phyloP scores from a whole-genome alignment of 2,329 filamentous ascomycete species.

The Aspergillus ustus region DNA sequence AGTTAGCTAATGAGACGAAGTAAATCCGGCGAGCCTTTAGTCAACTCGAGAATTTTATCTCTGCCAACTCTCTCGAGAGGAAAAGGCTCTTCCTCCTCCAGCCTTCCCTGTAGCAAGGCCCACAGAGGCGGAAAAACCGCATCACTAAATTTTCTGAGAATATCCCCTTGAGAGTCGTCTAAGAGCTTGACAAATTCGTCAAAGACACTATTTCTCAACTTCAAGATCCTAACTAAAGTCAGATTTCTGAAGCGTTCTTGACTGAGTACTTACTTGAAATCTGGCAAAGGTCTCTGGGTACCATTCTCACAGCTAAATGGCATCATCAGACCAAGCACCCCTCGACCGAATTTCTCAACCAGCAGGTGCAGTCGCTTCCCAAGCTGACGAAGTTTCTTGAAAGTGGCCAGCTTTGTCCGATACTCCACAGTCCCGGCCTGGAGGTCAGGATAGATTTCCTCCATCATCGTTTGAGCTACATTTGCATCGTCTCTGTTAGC shows the following conservation, averaged over 20 bases:
- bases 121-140: neutral
- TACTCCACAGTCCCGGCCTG: neutral
- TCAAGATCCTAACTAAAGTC: neutral
- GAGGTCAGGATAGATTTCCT: constrained; percentile 10
- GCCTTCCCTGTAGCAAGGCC: neutral
- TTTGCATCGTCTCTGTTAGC: constrained; percentile 8
- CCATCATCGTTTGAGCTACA: constrained; percentile 11
- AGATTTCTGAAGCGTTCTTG: neutral
- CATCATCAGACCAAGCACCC: constrained; percentile 18
- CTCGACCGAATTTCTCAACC: constrained; percentile 7
- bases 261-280: constrained; percentile 4
- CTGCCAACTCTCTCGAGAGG: neutral
- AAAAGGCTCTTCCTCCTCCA: constrained; percentile 1
- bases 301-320: neutral
- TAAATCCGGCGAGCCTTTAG: neutral
- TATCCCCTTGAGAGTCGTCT: neutral
- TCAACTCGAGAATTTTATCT: neutral
- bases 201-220: neutral
- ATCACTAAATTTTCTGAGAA: neutral
- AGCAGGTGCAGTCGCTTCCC: constrained; percentile 12
- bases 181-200: constrained; percentile 6
- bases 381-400: constrained; percentile 8
- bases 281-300: neutral
- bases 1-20: constrained; percentile 8
- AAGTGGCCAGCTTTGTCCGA: neutral